Percentiles rank a stretch among this genome's conserved stretches.
Evolutionary conservation across 345 rosid genomes (phyloP).

Genomic region (Populus deltoides): DNA sequence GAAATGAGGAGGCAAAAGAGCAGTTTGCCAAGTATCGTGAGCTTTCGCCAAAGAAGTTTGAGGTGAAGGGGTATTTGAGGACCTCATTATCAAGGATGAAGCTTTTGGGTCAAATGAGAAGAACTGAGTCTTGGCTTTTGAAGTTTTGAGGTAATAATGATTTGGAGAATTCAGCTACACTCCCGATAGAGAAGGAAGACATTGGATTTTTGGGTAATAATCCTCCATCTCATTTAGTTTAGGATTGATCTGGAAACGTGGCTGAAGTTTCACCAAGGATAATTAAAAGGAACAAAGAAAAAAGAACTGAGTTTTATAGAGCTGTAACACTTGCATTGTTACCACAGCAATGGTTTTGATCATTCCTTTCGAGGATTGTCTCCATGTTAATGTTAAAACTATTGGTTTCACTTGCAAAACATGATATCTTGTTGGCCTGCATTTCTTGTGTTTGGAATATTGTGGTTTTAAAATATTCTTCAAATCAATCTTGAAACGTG

Average conservation of each 20-base stretch:
- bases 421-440: not conserved
- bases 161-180: not conserved
- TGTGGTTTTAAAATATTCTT: not conserved
- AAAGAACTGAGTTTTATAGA: not conserved
- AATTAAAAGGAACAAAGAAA: constrained; percentile 4
- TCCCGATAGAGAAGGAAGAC: not conserved
- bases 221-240: not conserved
- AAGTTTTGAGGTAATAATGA: constrained; percentile 25
- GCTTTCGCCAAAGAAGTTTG: too few species aligned
- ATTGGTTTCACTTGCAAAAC: not conserved
- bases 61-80: constrained; percentile 76
- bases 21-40: constrained; percentile 73
- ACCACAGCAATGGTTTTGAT: not conserved
- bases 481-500: not conserved
- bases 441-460: not conserved
- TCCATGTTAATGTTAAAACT: not conserved
- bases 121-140: constrained; percentile 32
- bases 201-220: not conserved
- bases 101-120: constrained; percentile 58
- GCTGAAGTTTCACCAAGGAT: not conserved
- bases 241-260: not conserved
- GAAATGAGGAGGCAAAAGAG: constrained; percentile 71
- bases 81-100: constrained; percentile 69
- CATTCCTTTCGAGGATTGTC: not conserved
- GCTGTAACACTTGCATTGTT: not conserved